These are phyloP conservation scores for Trichoderma endophyticum DNA, from an alignment of 2,329 filamentous ascomycete genomes.

Conservation along the genomic window DNA sequence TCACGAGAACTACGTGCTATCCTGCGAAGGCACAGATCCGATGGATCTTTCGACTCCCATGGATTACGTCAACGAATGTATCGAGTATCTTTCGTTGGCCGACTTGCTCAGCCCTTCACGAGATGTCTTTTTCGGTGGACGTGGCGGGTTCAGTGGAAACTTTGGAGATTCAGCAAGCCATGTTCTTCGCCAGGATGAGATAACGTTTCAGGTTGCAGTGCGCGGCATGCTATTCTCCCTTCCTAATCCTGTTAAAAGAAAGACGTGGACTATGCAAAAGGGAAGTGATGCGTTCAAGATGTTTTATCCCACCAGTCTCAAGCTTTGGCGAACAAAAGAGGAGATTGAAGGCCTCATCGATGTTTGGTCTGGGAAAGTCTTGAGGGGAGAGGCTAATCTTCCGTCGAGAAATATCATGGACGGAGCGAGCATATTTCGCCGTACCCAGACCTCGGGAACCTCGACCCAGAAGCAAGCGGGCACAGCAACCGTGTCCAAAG, in stretches of 20 bases:
- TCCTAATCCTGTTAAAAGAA: constrained; percentile 79
- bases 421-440: constrained; percentile 49
- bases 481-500: constrained; percentile 12
- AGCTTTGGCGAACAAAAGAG: constrained; percentile 79
- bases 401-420: constrained; percentile 41
- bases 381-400: constrained; percentile 49
- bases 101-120: constrained; percentile 78
- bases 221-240: constrained; percentile 82
- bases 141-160: constrained; percentile 44
- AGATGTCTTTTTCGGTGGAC: constrained; percentile 63
- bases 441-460: constrained; percentile 35
- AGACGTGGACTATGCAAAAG: constrained; percentile 43
- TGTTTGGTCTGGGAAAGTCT: constrained; percentile 60
- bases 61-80: constrained; percentile 78
- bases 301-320: constrained; percentile 85
- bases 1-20: constrained; percentile 90
- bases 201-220: constrained; percentile 87
- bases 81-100: constrained; percentile 81
- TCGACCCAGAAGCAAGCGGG: constrained; percentile 33
- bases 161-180: constrained; percentile 64
- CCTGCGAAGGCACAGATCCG: constrained; percentile 61
- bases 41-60: constrained; percentile 59
- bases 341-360: constrained; percentile 75
- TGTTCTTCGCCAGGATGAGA: constrained; percentile 83
- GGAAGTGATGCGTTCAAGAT: constrained; percentile 72